A percentile compares a stretch with the other conserved stretches of the same genome.
phyloP scores from a whole-genome alignment of 257 asterid species.

The Fraxinus pennsylvanica region DNA sequence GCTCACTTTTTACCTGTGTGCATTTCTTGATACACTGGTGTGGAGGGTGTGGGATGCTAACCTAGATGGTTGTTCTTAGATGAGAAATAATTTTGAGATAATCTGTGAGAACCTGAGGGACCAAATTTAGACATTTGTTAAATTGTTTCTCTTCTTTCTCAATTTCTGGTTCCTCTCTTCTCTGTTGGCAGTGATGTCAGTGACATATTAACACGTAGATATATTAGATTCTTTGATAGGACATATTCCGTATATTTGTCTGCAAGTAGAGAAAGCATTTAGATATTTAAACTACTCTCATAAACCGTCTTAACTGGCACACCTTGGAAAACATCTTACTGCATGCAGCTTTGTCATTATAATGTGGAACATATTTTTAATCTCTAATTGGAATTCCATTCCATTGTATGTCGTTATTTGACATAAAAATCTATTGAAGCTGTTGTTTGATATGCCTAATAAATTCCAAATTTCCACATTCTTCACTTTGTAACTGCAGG shows the following conservation, averaged over 20 bases:
- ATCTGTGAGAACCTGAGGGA: background rate
- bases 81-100: background rate
- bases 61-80: background rate
- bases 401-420: background rate
- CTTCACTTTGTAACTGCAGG: conserved; percentile 26
- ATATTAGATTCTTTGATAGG: background rate
- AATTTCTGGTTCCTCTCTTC: background rate
- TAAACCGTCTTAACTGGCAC: background rate
- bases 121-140: background rate
- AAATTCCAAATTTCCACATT: background rate
- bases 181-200: background rate
- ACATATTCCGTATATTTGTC: background rate
- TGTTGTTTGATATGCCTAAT: background rate
- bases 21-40: background rate
- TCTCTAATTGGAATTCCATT: background rate
- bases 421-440: background rate
- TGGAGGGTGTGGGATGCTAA: background rate
- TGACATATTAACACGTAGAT: background rate
- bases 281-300: background rate
- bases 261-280: background rate
- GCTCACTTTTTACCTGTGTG: background rate
- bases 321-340: background rate
- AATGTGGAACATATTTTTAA: background rate
- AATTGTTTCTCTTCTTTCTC: background rate
- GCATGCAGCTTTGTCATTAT: background rate